phyloP scores from a whole-genome alignment of 441 rosid genomes.

The Populus hybrid region DNA sequence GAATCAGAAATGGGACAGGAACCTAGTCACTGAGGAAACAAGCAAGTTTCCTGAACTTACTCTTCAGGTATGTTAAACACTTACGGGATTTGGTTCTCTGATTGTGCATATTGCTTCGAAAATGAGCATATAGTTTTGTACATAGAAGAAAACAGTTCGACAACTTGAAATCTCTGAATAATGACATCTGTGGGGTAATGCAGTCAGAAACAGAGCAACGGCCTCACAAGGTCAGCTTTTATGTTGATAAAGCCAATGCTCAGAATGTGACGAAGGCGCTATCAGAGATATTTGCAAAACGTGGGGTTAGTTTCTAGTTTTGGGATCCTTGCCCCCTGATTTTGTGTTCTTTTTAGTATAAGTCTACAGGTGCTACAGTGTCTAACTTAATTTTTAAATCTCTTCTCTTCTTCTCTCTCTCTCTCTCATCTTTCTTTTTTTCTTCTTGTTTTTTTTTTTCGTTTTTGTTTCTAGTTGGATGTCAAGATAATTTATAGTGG shows the following conservation, averaged over 20 bases:
- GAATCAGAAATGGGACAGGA: conserved; percentile 75
- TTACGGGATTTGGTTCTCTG: conserved; percentile 4
- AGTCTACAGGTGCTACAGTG: background rate
- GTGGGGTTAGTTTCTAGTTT: conserved; percentile 47
- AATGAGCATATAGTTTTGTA: background rate
- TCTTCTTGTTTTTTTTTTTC: too few relatives aligned
- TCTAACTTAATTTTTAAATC: background rate
- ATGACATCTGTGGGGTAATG: conserved; percentile 25
- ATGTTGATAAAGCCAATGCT: conserved; percentile 71
- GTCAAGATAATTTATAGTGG: conserved; percentile 93
- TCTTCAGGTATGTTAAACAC: conserved; percentile 57
- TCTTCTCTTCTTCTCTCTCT: background rate
- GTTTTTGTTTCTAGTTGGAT: conserved; percentile 54
- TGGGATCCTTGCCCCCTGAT: background rate
- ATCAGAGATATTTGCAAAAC: conserved; percentile 47
- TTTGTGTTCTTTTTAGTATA: conserved; percentile 6
- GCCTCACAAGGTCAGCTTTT: conserved; percentile 85
- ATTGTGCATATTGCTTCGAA: background rate
- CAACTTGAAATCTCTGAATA: conserved; percentile 13
- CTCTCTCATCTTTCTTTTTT: background rate
- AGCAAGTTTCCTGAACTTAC: conserved; percentile 71
- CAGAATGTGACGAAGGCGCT: conserved; percentile 50
- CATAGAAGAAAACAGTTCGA: conserved; percentile 7
- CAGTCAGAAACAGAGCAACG: conserved; percentile 85
- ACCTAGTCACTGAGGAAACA: conserved; percentile 62